A percentile compares a stretch with the other conserved stretches of the same genome.
These are phyloP conservation scores for Colletotrichum orchidophilum DNA, from an alignment of 2,329 filamentous ascomycete species.

Conservation along the genomic window DNA sequence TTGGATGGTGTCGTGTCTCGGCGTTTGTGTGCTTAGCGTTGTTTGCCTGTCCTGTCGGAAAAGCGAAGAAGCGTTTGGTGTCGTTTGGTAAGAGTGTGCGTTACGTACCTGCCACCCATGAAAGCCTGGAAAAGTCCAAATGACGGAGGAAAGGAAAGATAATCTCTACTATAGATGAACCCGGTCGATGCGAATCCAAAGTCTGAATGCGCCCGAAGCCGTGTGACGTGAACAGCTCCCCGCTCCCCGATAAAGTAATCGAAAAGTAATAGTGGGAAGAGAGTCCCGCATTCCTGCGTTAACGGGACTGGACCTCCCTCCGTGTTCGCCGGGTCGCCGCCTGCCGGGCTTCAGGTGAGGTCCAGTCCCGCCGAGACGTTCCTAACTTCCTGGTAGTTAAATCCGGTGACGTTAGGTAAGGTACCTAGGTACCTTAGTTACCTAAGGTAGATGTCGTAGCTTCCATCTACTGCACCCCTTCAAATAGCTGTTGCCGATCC, in stretches of 20 bases:
- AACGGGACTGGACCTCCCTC: no score
- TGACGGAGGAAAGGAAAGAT: background rate
- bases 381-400: background rate
- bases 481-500: background rate
- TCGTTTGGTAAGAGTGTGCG: background rate
- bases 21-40: slow-evolving; percentile 21
- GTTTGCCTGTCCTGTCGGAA: slow-evolving; percentile 3
- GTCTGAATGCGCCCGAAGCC: background rate
- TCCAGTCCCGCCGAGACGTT: background rate
- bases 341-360: background rate
- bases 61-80: background rate
- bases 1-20: slow-evolving; percentile 10
- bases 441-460: background rate
- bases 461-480: background rate
- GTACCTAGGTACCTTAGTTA: background rate
- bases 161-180: background rate
- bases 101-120: background rate
- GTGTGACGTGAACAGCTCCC: background rate
- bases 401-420: no score
- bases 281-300: background rate
- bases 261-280: slow-evolving; percentile 10
- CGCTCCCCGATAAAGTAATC: background rate
- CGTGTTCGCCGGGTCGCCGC: slow-evolving; percentile 8
- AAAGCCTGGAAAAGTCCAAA: background rate
- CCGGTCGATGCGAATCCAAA: slow-evolving; percentile 2